Percentiles rank a stretch among this genome's conserved stretches.
Conservation (phyloP, 1,284 basidiomycete genomes). For the Austropuccinia psidii region DNA sequence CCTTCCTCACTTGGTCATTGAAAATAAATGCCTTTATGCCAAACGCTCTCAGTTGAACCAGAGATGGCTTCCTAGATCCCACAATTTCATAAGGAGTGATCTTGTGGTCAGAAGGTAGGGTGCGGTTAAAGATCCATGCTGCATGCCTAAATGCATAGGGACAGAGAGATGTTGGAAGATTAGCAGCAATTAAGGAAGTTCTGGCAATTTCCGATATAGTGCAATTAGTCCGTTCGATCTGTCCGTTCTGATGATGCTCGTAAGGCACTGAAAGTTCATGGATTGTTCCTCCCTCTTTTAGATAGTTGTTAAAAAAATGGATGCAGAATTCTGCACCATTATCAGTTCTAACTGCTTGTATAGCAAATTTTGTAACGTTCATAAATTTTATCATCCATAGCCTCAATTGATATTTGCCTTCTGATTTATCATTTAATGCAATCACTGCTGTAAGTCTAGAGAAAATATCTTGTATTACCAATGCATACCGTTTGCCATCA, state of each 20-base stretch:
- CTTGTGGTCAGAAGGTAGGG: background rate
- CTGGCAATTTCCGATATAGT: background rate
- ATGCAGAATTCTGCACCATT: background rate
- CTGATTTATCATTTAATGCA: background rate
- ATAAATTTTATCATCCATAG: background rate
- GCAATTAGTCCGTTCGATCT: background rate
- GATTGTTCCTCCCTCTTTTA: background rate
- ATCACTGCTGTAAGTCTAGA: background rate
- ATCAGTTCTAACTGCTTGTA: background rate
- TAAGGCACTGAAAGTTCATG: background rate
- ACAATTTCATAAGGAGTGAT: background rate
- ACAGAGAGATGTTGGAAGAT: background rate
- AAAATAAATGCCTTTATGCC: too few species aligned
- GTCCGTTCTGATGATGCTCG: conserved; percentile 7
- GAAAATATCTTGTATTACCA: background rate
- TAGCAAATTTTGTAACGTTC: background rate
- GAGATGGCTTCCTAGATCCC: too few species aligned
- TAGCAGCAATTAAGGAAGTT: background rate
- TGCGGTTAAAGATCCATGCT: background rate
- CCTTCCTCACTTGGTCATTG: too few species aligned
- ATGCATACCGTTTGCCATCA: background rate
- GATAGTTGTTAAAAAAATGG: background rate
- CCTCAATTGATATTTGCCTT: background rate
- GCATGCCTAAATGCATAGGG: background rate
- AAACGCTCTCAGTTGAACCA: too few species aligned